Base-by-base conservation (phyloP, 2,329 filamentous ascomycete genomes). In the Raffaelea deltoideospora region DNA sequence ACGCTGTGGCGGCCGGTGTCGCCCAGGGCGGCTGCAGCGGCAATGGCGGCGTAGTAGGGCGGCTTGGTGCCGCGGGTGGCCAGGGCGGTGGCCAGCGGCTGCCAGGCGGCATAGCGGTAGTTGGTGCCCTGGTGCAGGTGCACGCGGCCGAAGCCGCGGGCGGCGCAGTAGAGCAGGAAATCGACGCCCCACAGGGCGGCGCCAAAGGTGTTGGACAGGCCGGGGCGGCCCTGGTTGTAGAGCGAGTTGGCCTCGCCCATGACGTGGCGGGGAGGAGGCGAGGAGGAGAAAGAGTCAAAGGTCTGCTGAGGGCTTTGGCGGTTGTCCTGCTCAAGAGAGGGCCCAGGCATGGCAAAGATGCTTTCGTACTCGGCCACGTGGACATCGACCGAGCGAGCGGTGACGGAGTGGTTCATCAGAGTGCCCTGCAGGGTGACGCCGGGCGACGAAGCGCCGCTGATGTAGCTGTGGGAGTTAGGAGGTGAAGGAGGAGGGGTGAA, bases 111-210 rank as follows among this genome's bases (percentile, higher is more conserved):
- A 24, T 48, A 58, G 8, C 72, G 61, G 48, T 72, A 78, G 49
- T 76, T 64, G 13, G 69, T 75, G 10, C 73, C 74, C 57, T 69
- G 65, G 52, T 79, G 75, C 68, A 78, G 72, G 48, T 77, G 70
- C 3, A 72, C 61, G 17, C 73, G 64, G 31, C 56, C 56, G 53
- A 79, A 67, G 14, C 66, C 67, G 3, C 63, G 61, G 0, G 65
- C 57, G 2, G 73, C 74, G 37, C 62, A 63, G 48, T 67, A 70
- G 6, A 78, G 57, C 43, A 67, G 68, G 56, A 76, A 78, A 52
- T 79, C 73, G 11, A 77, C 48, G 19, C 61, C 69, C 74, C 73
- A 79, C 15, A 79, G 66, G 10, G 73, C 72, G 10, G 73, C 74
- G 26, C 74, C 75, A 49, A 79, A 79, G 1, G 69, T 61, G 54